A percentile compares a stretch with the other conserved stretches of the same genome.
These are phyloP conservation scores for Stentor coeruleus DNA, from an alignment of 73 alveolate genomes.

Conservation along the genomic window DNA sequence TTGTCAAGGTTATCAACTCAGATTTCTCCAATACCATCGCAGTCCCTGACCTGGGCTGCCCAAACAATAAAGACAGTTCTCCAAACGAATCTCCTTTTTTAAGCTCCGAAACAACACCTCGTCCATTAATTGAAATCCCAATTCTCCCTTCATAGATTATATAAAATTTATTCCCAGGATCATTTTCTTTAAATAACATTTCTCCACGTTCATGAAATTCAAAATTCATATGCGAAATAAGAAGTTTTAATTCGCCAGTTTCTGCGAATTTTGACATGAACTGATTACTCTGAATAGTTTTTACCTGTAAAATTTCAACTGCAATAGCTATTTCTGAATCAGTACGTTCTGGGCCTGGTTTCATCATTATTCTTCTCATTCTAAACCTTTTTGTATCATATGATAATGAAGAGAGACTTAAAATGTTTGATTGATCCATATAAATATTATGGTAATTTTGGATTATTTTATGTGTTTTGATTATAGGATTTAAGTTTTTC, in stretches of 20 bases:
- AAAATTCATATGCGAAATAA: background rate
- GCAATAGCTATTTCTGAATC: background rate
- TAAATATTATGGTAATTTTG: too few species aligned
- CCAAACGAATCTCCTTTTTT: conserved; percentile 6
- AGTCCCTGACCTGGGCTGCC: background rate
- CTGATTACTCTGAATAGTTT: too few species aligned
- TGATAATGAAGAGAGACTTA: too few species aligned
- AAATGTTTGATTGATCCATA: too few species aligned
- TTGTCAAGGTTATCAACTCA: background rate
- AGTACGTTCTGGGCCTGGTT: background rate
- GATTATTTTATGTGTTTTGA: too few species aligned
- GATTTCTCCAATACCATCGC: background rate
- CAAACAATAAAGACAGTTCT: background rate
- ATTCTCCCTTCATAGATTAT: background rate
- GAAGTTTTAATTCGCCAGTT: background rate
- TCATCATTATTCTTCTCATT: background rate
- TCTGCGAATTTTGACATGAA: background rate
- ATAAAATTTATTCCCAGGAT: background rate
- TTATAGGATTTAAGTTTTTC: too few species aligned
- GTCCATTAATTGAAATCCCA: background rate
- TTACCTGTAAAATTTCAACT: background rate
- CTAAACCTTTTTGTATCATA: background rate
- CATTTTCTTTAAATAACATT: background rate
- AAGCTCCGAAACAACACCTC: background rate
- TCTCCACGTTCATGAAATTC: background rate